Evolutionary conservation across 441 rosid species (phyloP).

Genomic region (Sinapis alba): DNA sequence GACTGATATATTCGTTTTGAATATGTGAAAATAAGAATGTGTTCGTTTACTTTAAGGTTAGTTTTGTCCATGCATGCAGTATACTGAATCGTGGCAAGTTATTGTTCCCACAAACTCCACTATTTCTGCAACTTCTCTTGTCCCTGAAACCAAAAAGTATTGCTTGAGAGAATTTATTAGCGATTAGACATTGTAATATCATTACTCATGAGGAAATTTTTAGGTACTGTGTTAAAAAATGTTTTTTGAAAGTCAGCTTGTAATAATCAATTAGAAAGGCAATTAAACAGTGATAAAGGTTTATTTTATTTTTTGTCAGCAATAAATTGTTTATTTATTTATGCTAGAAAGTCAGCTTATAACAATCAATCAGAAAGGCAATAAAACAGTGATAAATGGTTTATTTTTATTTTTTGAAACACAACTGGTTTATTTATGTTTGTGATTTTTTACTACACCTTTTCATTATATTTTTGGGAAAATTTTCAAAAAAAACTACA

Average conservation of each 20-base stretch:
- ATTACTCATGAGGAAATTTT: neutral
- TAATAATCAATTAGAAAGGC: neutral
- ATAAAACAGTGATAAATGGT: neutral
- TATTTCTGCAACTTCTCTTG: neutral
- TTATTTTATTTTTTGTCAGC: too few species aligned
- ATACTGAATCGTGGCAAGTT: neutral
- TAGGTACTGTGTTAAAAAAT: neutral
- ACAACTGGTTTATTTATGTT: neutral
- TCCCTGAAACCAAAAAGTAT: neutral
- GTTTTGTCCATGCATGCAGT: neutral
- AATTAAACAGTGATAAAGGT: too few species aligned
- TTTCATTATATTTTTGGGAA: neutral
- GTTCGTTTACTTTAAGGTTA: neutral
- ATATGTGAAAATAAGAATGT: neutral
- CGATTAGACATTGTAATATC: neutral
- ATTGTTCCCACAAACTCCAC: neutral
- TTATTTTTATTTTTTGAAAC: neutral
- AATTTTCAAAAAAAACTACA: too few species aligned
- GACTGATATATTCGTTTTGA: neutral
- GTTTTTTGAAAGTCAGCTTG: neutral
- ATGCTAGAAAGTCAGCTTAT: too few species aligned
- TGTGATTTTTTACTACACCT: neutral
- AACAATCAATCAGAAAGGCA: neutral
- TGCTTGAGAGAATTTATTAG: neutral
- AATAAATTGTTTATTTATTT: too few species aligned